A percentile compares a stretch with the other conserved stretches of the same genome.
Evolutionary conservation across 306 rosid genomes (phyloP).

Genomic region (Gillenia trifoliata): DNA sequence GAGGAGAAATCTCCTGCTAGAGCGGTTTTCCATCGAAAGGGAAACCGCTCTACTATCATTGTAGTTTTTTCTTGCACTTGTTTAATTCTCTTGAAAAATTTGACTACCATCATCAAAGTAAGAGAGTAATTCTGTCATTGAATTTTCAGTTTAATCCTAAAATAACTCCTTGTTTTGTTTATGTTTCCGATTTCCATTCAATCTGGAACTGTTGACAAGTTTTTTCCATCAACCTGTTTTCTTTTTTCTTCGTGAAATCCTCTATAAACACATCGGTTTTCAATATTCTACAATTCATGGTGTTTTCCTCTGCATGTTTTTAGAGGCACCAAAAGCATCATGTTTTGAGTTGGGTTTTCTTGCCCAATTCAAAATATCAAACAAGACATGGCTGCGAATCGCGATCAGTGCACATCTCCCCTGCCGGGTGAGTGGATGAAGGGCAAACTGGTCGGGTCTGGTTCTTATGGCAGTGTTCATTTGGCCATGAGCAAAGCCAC

Average conservation of each 20-base stretch:
- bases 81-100: background rate
- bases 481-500: constrained; percentile 53
- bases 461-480: constrained; percentile 59
- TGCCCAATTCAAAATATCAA: background rate
- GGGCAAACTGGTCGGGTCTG: constrained; percentile 56
- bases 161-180: background rate
- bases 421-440: constrained; percentile 43
- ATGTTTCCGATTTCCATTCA: background rate
- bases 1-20: constrained; percentile 10
- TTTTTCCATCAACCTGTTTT: constrained; percentile 5
- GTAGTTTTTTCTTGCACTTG: background rate
- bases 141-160: background rate
- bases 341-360: constrained; percentile 15
- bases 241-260: background rate
- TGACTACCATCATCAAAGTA: background rate
- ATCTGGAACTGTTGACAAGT: background rate
- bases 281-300: too few species aligned
- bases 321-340: background rate
- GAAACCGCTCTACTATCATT: constrained; percentile 39
- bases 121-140: background rate
- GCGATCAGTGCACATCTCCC: constrained; percentile 6
- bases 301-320: background rate
- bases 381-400: constrained; percentile 12
- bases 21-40: constrained; percentile 48
- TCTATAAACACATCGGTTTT: background rate